These are phyloP conservation scores for Phaseolus lunatus DNA, from an alignment of 306 rosid genomes.

Conservation along the genomic window DNA sequence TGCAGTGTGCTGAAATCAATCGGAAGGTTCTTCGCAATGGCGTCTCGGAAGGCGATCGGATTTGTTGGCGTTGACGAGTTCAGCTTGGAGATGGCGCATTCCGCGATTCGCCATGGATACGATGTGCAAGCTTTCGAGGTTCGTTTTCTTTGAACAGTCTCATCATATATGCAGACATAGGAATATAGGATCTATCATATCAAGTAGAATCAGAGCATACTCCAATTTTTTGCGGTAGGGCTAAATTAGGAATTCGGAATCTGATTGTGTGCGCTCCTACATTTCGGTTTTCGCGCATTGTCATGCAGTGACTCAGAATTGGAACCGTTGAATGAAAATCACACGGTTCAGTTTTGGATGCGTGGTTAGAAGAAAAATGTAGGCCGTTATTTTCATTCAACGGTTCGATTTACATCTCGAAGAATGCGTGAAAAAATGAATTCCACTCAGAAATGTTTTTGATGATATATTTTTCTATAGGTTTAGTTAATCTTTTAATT, in stretches of 20 bases:
- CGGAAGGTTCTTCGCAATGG: slow-evolving; percentile 51
- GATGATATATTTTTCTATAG: no score
- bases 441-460: no score
- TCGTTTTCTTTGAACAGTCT: neutral
- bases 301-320: neutral
- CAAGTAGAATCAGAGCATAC: neutral
- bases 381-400: neutral
- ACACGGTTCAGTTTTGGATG: neutral
- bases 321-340: neutral
- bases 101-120: slow-evolving; percentile 62
- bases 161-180: neutral
- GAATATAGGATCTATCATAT: neutral
- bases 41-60: slow-evolving; percentile 53
- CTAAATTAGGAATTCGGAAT: neutral
- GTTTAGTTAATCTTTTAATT: no score
- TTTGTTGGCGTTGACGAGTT: slow-evolving; percentile 68
- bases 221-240: neutral
- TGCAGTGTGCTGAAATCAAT: neutral
- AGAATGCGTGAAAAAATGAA: neutral
- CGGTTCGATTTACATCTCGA: neutral
- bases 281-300: neutral
- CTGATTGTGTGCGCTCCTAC: neutral
- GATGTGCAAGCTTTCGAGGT: slow-evolving; percentile 75
- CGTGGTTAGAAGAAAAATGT: neutral
- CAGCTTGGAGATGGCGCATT: slow-evolving; percentile 60